Base-by-base conservation (phyloP, 148 eudicot genomes). In the Rhododendron simsii region DNA sequence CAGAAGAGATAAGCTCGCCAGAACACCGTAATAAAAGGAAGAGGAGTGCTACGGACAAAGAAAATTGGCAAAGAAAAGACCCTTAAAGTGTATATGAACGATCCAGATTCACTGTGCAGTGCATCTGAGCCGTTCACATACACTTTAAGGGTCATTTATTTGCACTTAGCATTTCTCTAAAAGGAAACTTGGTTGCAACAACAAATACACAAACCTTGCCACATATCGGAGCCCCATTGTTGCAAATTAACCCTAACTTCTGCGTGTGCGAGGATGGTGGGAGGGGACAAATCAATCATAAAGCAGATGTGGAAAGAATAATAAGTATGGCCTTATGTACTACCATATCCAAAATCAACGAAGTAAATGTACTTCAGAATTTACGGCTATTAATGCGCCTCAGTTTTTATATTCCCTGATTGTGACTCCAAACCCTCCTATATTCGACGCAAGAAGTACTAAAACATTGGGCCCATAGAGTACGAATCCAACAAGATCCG, bases 401-500 rank as follows among this genome's bases (percentile, higher is more conserved):
- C 26, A 35, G 28, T 10, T n/a, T 35, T 50, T 28, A 2, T 57
- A 53, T 21, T 37, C 30, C 57, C 48, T 55, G 55, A 47, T 28
- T 67, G 26, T 7, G 59, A 83, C 30, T 83, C 78, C 78, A 69
- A 47, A 7, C 39, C 78, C 74, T 69, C 51, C 23, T 55, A 55
- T 9, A 21, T 37, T 30, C 15, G 33, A 67, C 74, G 1, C 14
- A 10, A 26, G 30, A 65, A 65, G 71, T 10, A 26, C 14, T 15
- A 35, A 37, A 20, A 55, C 77, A 84, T 53, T 10, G 16, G 9
- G 73, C 45, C n/a, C 61, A 15, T 41, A n/a, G 15, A 74, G 26
- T 39, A 18, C 5, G 57, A 77, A 77, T 85, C 73, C 26, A 41
- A 76, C 51, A 65, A 85, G 87, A 85, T 85, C 84, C 78, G 37